phyloP scores from a whole-genome alignment of 352 stramenopile species.

The Blastocystis sp. region DNA sequence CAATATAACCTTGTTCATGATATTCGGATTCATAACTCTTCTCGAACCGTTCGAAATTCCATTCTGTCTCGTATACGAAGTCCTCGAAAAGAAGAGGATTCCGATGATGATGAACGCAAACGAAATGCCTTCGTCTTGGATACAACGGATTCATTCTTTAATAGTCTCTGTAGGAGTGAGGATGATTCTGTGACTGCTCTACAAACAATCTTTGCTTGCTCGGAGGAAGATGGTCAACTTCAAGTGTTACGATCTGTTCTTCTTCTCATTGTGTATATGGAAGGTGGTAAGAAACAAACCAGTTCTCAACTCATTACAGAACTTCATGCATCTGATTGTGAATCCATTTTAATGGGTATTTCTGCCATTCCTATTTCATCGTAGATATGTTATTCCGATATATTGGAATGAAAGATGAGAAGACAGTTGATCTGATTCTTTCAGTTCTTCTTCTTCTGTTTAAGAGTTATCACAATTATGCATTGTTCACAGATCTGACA shows the following conservation, averaged over 20 bases:
- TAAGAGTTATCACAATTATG: slow-evolving; percentile 22
- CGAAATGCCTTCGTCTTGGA: slow-evolving; percentile 1
- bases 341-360: slow-evolving; percentile 21
- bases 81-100: neutral
- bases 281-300: neutral
- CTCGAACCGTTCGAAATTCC: neutral
- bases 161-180: neutral
- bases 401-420: slow-evolving; percentile 17
- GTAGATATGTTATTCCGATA: slow-evolving; percentile 35
- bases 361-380: neutral
- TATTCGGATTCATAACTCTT: neutral
- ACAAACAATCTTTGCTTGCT: slow-evolving; percentile 11
- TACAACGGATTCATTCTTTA: slow-evolving; percentile 3
- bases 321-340: slow-evolving; percentile 46
- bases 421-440: neutral
- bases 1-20: slow-evolving; percentile 16
- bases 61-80: neutral
- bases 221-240: slow-evolving; percentile 5
- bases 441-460: slow-evolving; percentile 41
- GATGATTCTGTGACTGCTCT: neutral
- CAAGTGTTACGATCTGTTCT: slow-evolving; percentile 13
- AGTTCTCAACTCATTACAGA: neutral
- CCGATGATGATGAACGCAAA: neutral
- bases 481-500: neutral
- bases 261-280: slow-evolving; percentile 39